Evolutionary conservation across 2,329 filamentous ascomycete genomes (phyloP), one percentile per base, ranked within the genome.

Genomic region (Alternaria angustiovoidea): DNA sequence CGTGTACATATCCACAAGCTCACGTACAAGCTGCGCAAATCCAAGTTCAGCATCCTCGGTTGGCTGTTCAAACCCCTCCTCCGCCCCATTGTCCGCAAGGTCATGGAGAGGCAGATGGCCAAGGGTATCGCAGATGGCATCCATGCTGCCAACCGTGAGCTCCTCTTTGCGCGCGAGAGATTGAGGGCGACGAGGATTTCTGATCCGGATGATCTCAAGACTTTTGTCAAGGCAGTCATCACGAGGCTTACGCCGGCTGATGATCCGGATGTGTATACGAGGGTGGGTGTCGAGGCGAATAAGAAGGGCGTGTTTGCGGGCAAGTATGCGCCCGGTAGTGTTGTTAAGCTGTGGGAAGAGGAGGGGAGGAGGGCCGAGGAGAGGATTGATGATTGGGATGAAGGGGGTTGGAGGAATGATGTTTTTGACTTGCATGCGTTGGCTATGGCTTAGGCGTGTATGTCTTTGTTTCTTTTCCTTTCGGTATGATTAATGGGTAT

Each of bases 261-360:
- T 1, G 89, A 95, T 74, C 89, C 92, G 1, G 91, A 96, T 75
- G 69, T 96, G 1, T 90, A 95, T 65, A 84, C 89, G 1, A 83
- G 91, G 2, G 81, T 96, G 16, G 93, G 93, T 1, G 81, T 96
- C 9, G 85, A 86, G 44, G 82, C 86, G 28, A 86, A 85, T 0
- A 81, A 84, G 16, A 81, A 83, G 65, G 87, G 87, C 30, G 83
- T 94, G 0, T 98, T 98, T 82, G 88, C 88, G 68, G 92, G 91
- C 4, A 86, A 93, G 2, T 97, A 97, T 80, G 90, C 94, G 1
- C 94, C 94, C 0, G 94, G 93, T 0, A 97, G 93, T 77, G 82
- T 97, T 26, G 91, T 95, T 52, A 93, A 91, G 80, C 79, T 96
- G n/a, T 97, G 93, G 92, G 87, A 94, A 66, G 89, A 93, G 65